Evolutionary conservation across 1,284 basidiomycete species (phyloP).

Genomic region (Trichosporon ovoides): DNA sequence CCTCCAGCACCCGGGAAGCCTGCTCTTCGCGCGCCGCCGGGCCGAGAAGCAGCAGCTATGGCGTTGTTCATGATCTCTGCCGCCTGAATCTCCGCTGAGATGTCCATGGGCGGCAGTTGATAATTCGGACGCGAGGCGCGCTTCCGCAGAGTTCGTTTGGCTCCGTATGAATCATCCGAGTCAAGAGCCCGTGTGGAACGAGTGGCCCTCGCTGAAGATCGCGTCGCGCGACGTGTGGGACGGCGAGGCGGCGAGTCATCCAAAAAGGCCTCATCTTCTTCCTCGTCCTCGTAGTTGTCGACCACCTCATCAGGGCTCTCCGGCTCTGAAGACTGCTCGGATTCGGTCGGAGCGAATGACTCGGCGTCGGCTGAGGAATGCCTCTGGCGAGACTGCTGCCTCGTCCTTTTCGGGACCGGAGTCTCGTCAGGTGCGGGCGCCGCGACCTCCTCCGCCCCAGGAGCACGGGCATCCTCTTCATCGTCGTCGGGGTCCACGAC

Average conservation of each 20-base stretch:
- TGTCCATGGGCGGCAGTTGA: slow-evolving; percentile 41
- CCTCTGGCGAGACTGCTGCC: not conserved
- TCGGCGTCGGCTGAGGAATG: slow-evolving; percentile 26
- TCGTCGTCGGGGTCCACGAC: slow-evolving; percentile 36
- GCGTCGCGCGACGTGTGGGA: slow-evolving; percentile 4
- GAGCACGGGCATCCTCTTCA: not conserved
- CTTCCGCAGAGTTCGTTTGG: slow-evolving; percentile 37
- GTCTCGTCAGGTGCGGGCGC: not conserved
- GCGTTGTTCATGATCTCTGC: slow-evolving; percentile 28
- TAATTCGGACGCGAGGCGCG: slow-evolving; percentile 45
- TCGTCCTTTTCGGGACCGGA: slow-evolving; percentile 16
- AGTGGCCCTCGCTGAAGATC: not conserved
- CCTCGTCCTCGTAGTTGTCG: slow-evolving; percentile 42
- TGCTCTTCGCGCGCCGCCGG: not conserved
- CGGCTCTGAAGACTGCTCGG: slow-evolving; percentile 18
- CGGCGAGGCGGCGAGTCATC: slow-evolving; percentile 8
- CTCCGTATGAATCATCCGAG: slow-evolving; percentile 33
- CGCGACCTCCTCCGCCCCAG: not conserved
- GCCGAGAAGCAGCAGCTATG: slow-evolving; percentile 27
- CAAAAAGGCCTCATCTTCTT: slow-evolving; percentile 42
- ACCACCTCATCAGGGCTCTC: slow-evolving; percentile 23
- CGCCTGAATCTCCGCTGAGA: slow-evolving; percentile 29
- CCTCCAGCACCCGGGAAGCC: slow-evolving; percentile 27
- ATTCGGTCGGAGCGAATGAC: slow-evolving; percentile 29
- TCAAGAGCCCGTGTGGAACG: slow-evolving; percentile 22